Evolutionary conservation across 768 basidiomycete genomes (phyloP), one percentile per base, ranked within the genome.

Genomic region (Pleurotus salmoneostramineus): DNA sequence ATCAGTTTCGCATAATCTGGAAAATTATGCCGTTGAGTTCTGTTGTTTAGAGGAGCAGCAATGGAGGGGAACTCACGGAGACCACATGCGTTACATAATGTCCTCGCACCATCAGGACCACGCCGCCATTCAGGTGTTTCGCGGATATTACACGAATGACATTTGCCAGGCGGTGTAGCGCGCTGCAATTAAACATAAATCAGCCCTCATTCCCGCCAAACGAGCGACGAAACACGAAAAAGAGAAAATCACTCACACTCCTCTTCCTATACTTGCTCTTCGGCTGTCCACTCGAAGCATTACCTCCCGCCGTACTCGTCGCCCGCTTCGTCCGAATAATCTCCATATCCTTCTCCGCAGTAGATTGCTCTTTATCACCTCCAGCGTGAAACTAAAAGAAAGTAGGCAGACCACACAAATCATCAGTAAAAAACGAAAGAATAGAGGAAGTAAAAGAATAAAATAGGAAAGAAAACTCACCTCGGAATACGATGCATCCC

Each of bases 121-220:
- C 90, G 81, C 55, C 91, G 72, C 91, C 91, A 93, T 69, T 93
- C 91, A n/a, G 91, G 91, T 3, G 91, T 93, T 68, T 93, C 91
- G 58, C 87, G 78, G 57, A 91, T 92, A 72, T 91, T 89, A 68
- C 91, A 93, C 34, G 91, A 91, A 71, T 92, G 89, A 65, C 91
- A 93, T 67, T 92, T 91, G 7, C 90, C 90, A 4, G 91, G 91
- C 14, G 91, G 91, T 37, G 87, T 90, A 45, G 91, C 89, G 63
- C 91, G 84, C 91, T 93, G 72, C 52, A 72, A 69, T 17, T 12
- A 54, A 17, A 35, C 11, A 5, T 27, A 33, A 47, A 40, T 56
- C 43, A 56, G 40, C 15, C 6, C 27, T 35, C 27, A 7, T 12
- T 45, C 11, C 14, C n/a, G 15, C 56, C 45, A 35, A 32, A 56